Conservation (phyloP, 371 early-diverging fungal genomes). For the Mortierella polycephala region DNA sequence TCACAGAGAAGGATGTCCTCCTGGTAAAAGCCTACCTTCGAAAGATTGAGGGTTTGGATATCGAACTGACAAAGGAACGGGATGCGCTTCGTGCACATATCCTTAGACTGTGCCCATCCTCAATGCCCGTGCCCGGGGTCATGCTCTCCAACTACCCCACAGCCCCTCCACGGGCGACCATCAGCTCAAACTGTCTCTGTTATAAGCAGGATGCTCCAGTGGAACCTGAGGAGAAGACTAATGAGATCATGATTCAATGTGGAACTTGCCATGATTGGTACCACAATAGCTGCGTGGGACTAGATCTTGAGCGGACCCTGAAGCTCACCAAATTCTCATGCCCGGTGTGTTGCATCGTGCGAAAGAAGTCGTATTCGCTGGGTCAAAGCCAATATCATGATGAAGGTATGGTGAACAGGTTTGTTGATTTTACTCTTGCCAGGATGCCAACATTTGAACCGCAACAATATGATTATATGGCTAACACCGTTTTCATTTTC, state of each 20-base stretch:
- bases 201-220: slow-evolving; percentile 17
- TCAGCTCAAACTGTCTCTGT: slow-evolving; percentile 28
- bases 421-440: background rate
- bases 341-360: slow-evolving; percentile 34
- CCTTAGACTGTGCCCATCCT: slow-evolving; percentile 50
- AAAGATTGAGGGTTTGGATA: slow-evolving; percentile 68
- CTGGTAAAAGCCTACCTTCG: slow-evolving; percentile 59
- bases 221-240: slow-evolving; percentile 44
- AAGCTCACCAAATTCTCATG: slow-evolving; percentile 36
- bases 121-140: slow-evolving; percentile 35
- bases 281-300: slow-evolving; percentile 64
- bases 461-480: background rate
- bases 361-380: slow-evolving; percentile 32
- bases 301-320: slow-evolving; percentile 40
- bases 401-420: slow-evolving; percentile 23
- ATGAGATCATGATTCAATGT: slow-evolving; percentile 62
- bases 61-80: slow-evolving; percentile 59
- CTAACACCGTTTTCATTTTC: background rate
- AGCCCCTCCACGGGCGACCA: slow-evolving; percentile 29
- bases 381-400: slow-evolving; percentile 15
- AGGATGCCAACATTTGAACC: background rate
- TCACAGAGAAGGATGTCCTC: slow-evolving; percentile 50
- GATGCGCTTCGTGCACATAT: slow-evolving; percentile 60
- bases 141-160: slow-evolving; percentile 39
- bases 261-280: slow-evolving; percentile 70